Evolutionary conservation across 352 stramenopile species (phyloP), one percentile per base, ranked within the genome.

Genomic region (Globisporangium orthogonon): DNA sequence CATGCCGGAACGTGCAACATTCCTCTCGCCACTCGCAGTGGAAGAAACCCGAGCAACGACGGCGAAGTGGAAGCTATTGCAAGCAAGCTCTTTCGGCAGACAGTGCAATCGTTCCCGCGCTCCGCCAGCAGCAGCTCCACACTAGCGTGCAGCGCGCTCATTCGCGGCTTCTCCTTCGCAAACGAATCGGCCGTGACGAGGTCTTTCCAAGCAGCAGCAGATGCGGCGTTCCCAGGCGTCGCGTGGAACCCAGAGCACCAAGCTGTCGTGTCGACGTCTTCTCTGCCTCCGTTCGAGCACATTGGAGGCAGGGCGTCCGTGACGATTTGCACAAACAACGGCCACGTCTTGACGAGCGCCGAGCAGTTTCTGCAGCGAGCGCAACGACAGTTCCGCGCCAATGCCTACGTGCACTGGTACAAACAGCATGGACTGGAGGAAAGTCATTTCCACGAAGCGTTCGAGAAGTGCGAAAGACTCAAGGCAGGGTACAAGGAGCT

Each of bases 361-460:
- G 40, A 55, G 28, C 67, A 79, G 29, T 79, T 67, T 48, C 50
- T 76, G 4, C 39, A 72, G 23, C 67, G 70, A 15, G 70, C 62
- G 7, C 62, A 56, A n/a, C 58, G 50, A 3, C 70, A 79, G 61
- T 76, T 73, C 40, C 35, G 64, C 17, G 70, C 67, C 0, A 50
- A 60, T 0, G 70, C 70, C n/a, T 79, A 79, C 53, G 60, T 62
- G 0, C 70, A 79, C 55, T 79, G 70, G 70, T 79, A 74, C 50
- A 70, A 67, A 43, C 67, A 78, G 41, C 62, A 78, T 50, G 70
- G 70, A 40, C 61, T 78, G 7, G 70, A 78, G 50, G 62, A 78
- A 30, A 47, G 39, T 17, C 54, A 78, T 30, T 78, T 78, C 49
- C 49, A 66, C 11, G 39, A 57, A 10, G 70, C 65, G 3, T 76